Base-by-base conservation (phyloP, 345 rosid genomes). In the Schrenkiella parvula region DNA sequence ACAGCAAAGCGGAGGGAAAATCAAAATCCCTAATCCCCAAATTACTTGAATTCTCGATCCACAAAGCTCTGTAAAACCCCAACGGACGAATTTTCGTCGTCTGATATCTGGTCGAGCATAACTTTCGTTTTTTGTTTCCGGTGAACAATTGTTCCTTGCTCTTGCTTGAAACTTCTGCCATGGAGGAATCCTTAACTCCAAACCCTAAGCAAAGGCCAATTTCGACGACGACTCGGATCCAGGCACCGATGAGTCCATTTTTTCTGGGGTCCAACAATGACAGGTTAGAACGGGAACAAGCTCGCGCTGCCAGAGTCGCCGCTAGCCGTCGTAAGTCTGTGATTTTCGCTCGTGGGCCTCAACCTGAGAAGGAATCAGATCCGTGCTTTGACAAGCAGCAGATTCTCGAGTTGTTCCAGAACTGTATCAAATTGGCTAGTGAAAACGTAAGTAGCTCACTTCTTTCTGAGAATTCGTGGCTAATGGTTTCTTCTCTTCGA, bases 351-450 rank as follows among this genome's bases (percentile, higher is more conserved):
- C 66, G 79, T 21, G 83, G 55, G 21, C 83, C 72, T 5, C 82
- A 66, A 14, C 65, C 54, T 48, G 78, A 58, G 17, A 66, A 54
- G 23, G 81, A 80, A 39, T 66, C 84, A 6, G 87, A 85, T 74
- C 88, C 86, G 12, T 79, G 82, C 79, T 92, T 90, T 17, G 88
- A 80, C 68, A 86, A 87, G 78, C 83, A 87, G 63, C 96, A 90
- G 78, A 93, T 93, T 64, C 81, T 93, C 44, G 98, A 88, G 34
- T 78, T 93, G 80, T 89, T 88, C 58, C 89, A 83, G 52, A 93
- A 93, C 17, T 91, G 97, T 84, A 91, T 93, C 85, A 93, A 91
- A 82, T 84, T 93, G 66, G 97, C 97, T 31, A 89, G 96, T 66
- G 97, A 91, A 84, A 93, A 93, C 75, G 97, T 93, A 44, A 44